Base-by-base conservation (phyloP, 768 basidiomycete species). In the Dioszegia crocea region DNA sequence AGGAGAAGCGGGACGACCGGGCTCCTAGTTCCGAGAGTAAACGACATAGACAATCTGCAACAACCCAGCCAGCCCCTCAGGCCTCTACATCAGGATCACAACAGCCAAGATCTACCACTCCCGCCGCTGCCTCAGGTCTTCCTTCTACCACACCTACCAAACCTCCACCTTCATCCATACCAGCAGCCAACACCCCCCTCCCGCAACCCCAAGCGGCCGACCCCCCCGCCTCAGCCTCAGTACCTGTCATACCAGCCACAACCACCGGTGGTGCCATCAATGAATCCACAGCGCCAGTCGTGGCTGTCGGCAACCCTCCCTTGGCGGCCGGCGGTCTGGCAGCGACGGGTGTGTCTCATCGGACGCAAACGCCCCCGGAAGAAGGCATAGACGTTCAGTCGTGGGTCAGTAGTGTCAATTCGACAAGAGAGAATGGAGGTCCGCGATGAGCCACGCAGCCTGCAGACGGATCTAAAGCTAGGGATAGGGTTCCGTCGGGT, bases 1-100 rank as follows among this genome's bases (percentile, higher is more conserved):
- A 66, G 47, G 48, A 61, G 23, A 39, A 54, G 52, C 36, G 23
- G 26, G n/a, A 57, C 19, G 48, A 50, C 24, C 29, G 24, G 14
- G 36, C 5, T 12, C n/a, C 36, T 11, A 24, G 21, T 17, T 6
- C 47, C n/a, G 39, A 24, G 16, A 57, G 41, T 17, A 39, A 40
- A 19, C 48, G 40, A 4, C 47, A 16, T 21, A 21, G 29, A 57
- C 41, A 36, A 6, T 45, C 54, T 21, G 12, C 30, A 2, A 19
- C 24, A 9, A 10, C 17, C 14, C 33, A 14, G 50, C 29, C 50
- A 33, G 12, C 50, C 10, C 8, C 50, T 16, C 5, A 21, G 23
- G 36, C 50, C 27, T 23, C 26, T 31, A 31, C 43, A n/a, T 24
- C 54, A 14, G 41, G 40, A 10, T 14, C 39, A 54, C 26, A 24